Percentiles rank a stretch among this genome's conserved stretches.
Evolutionary conservation across 2,329 filamentous ascomycete genomes (phyloP).

Genomic region (Gaeumannomyces tritici): DNA sequence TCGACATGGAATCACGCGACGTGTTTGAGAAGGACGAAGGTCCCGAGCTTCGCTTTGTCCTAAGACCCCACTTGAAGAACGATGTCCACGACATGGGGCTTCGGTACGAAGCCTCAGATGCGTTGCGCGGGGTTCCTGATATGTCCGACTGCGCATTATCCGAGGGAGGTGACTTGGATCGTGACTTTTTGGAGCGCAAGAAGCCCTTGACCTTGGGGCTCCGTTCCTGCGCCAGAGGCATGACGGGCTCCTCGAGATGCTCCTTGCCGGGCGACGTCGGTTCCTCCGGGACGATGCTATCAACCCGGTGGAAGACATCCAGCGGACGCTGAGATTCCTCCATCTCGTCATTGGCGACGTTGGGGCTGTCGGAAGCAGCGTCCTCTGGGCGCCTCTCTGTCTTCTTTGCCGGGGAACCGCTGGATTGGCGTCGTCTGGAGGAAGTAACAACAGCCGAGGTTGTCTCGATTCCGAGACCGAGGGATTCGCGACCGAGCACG

Average conservation of each 20-base stretch:
- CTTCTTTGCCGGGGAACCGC: conserved; percentile 19
- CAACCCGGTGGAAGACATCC: conserved; percentile 36
- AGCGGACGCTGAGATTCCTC: conserved; percentile 10
- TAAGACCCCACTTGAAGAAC: conserved; percentile 62
- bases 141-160: conserved; percentile 35
- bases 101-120: conserved; percentile 40
- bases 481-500: conserved; percentile 47
- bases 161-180: conserved; percentile 39
- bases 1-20: conserved; percentile 73
- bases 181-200: conserved; percentile 34
- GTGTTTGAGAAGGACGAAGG: conserved; percentile 86
- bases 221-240: conserved; percentile 13
- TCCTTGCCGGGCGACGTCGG: conserved; percentile 10
- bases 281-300: conserved; percentile 29
- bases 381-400: conserved; percentile 17
- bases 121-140: conserved; percentile 39
- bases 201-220: conserved; percentile 26
- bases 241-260: conserved; percentile 8
- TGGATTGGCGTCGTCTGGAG: conserved; percentile 39
- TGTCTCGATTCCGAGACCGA: conserved; percentile 47
- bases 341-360: conserved; percentile 7
- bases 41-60: conserved; percentile 44
- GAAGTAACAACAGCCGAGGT: conserved; percentile 47
- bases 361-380: background rate
- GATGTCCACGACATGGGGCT: conserved; percentile 53